phyloP scores from a whole-genome alignment of 805 yeast species.

The Candida sanyiensis region DNA sequence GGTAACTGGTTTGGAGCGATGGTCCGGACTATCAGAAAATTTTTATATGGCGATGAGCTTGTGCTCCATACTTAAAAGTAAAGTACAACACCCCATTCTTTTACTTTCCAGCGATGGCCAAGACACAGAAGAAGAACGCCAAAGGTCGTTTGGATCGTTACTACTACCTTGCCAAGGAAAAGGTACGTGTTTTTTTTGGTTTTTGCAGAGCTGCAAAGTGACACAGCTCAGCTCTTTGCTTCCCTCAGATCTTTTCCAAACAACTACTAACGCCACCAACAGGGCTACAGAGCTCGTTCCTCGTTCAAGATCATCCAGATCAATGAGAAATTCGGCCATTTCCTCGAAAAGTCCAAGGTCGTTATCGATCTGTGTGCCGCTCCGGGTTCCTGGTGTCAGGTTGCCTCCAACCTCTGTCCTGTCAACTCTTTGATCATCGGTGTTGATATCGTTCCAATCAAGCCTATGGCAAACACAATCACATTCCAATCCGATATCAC shows the following conservation, averaged over 20 bases:
- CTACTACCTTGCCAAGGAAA: constrained; percentile 94
- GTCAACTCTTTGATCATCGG: constrained; percentile 91
- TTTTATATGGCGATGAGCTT: background rate
- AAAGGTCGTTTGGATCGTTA: constrained; percentile 99
- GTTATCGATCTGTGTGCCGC: constrained; percentile 98
- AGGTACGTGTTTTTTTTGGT: too few species aligned
- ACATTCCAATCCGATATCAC: constrained; percentile 97
- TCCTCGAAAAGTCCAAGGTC: constrained; percentile 88
- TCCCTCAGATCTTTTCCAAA: background rate
- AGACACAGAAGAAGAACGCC: constrained; percentile 88
- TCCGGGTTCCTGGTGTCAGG: constrained; percentile 99
- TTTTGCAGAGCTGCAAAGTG: too few species aligned
- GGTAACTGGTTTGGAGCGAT: constrained; percentile 5
- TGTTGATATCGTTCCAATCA: constrained; percentile 98
- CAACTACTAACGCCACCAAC: constrained; percentile 8
- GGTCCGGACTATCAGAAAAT: constrained; percentile 2
- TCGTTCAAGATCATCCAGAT: constrained; percentile 93
- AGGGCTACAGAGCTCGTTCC: constrained; percentile 97
- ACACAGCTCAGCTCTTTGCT: too few species aligned
- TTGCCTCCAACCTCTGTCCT: constrained; percentile 90
- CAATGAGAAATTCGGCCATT: constrained; percentile 94
- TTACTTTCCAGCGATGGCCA: constrained; percentile 59
- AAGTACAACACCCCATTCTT: background rate
- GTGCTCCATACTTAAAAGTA: background rate
- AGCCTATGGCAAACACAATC: constrained; percentile 89